Percentiles rank a stretch among this genome's conserved stretches.
phyloP scores from a whole-genome alignment of 345 rosid genomes.

The Hirschfeldia incana region DNA sequence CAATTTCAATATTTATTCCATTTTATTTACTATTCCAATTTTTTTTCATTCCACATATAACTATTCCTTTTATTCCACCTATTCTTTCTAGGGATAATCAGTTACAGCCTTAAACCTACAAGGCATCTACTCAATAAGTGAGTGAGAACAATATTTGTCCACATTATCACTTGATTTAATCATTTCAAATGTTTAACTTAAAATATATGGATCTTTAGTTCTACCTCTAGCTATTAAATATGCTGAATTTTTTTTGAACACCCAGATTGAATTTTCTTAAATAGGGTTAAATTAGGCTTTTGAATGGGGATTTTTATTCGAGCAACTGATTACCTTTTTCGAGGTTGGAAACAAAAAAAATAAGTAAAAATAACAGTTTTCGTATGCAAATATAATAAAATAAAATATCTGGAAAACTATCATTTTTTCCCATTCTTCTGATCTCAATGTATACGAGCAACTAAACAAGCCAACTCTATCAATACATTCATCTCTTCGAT shows the following conservation, averaged over 20 bases:
- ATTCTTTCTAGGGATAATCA: too few relatives aligned
- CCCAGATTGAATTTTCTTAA: background rate
- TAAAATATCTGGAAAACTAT: background rate
- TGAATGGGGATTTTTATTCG: background rate
- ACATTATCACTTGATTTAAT: too few relatives aligned
- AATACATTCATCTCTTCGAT: conserved; percentile 22
- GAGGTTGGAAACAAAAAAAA: conserved; percentile 30
- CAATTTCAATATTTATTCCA: too few relatives aligned
- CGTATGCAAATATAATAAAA: background rate
- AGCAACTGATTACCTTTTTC: conserved; percentile 24
- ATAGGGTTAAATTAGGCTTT: too few relatives aligned
- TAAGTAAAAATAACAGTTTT: background rate
- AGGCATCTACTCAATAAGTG: background rate
- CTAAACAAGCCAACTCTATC: conserved; percentile 24
- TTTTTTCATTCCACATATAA: too few relatives aligned
- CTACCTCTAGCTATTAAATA: background rate
- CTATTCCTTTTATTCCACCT: too few relatives aligned
- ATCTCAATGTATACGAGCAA: conserved; percentile 6
- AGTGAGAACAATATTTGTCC: background rate
- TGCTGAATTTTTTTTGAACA: background rate
- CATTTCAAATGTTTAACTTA: background rate
- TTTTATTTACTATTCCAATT: too few relatives aligned
- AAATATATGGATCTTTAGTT: background rate
- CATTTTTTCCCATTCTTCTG: background rate
- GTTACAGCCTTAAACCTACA: background rate